Evolutionary conservation across 208 protist genomes (phyloP).

Genomic region (Willaertia magna): DNA sequence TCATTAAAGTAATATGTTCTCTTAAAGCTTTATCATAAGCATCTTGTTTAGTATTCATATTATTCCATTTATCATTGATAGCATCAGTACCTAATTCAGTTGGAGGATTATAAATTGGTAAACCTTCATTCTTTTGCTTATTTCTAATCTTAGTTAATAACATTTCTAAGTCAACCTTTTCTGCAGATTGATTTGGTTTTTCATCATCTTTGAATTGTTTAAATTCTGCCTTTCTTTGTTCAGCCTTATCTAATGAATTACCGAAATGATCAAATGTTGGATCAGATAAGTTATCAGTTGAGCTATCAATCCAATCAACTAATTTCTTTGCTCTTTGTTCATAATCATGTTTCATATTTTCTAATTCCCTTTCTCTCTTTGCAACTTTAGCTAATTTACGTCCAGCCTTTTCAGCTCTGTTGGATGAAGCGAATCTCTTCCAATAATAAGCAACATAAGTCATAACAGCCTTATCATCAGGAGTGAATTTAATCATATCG

Average conservation of each 20-base stretch:
- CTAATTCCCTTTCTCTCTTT: constrained; percentile 10
- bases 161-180: constrained; percentile 26
- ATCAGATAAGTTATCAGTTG: constrained; percentile 2
- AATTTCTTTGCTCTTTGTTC: constrained; percentile 7
- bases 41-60: constrained; percentile 13
- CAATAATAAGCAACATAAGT: constrained; percentile 29
- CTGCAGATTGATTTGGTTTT: constrained; percentile 22
- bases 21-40: background rate
- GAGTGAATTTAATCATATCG: constrained; percentile 22
- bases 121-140: constrained; percentile 22
- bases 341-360: constrained; percentile 27
- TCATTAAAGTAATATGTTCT: background rate
- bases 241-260: background rate
- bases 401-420: constrained; percentile 21
- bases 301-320: constrained; percentile 17
- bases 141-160: constrained; percentile 26
- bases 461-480: constrained; percentile 24
- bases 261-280: background rate
- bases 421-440: constrained; percentile 1
- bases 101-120: constrained; percentile 22
- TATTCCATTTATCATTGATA: constrained; percentile 24
- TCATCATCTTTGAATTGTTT: constrained; percentile 19
- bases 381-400: constrained; percentile 21
- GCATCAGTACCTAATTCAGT: background rate
- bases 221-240: constrained; percentile 5